A percentile compares a stretch with the other conserved stretches of the same genome.
These are phyloP conservation scores for Kockovaella imperatae DNA, from an alignment of 768 basidiomycete species.

Conservation along the genomic window DNA sequence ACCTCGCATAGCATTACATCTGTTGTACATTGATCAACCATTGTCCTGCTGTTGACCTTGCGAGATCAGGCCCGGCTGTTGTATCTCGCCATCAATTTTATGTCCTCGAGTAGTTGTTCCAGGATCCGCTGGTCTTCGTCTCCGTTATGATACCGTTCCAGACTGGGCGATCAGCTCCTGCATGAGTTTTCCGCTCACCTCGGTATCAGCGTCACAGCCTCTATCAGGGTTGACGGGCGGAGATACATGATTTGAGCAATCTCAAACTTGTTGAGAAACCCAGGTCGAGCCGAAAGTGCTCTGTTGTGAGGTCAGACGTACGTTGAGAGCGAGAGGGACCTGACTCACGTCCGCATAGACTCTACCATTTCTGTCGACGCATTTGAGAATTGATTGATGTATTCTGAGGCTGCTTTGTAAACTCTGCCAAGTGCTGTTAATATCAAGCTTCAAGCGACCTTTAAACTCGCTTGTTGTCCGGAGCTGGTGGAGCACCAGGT, in stretches of 20 bases:
- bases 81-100: constrained; percentile 23
- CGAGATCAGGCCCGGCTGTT: constrained; percentile 8
- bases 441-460: constrained; percentile 1
- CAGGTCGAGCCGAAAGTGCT: constrained; percentile 20
- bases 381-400: constrained; percentile 35
- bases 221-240: constrained; percentile 30
- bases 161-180: constrained; percentile 16
- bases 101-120: constrained; percentile 25
- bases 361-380: constrained; percentile 21
- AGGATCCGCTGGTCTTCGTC: constrained; percentile 19
- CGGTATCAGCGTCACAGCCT: constrained; percentile 35
- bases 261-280: constrained; percentile 39
- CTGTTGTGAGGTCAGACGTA: constrained; percentile 1
- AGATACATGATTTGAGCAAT: constrained; percentile 40
- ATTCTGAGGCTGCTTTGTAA: constrained; percentile 33
- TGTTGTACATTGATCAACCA: no score
- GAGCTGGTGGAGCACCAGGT: constrained; percentile 27
- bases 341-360: constrained; percentile 34
- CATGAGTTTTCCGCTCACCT: constrained; percentile 20
- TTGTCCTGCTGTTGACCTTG: neutral
- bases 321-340: neutral
- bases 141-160: constrained; percentile 27
- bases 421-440: constrained; percentile 15
- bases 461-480: constrained; percentile 37
- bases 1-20: neutral